These are phyloP conservation scores for Lenzites betulinus DNA, from an alignment of 768 basidiomycete genomes.

Conservation along the genomic window DNA sequence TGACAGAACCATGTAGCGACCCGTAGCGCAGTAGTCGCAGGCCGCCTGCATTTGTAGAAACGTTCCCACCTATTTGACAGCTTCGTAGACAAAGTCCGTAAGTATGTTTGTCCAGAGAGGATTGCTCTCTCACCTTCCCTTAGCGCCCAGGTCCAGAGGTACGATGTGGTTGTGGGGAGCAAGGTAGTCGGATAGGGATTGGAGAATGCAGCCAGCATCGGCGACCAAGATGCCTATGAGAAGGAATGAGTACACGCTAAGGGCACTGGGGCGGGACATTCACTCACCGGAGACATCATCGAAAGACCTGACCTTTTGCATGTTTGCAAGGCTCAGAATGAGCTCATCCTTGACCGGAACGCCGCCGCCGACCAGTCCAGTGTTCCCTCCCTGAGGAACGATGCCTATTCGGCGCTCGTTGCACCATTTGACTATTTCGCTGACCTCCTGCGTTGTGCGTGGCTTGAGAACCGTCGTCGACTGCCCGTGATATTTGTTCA, in stretches of 20 bases:
- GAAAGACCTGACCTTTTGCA: constrained; percentile 81
- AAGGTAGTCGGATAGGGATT: constrained; percentile 84
- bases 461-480: constrained; percentile 89
- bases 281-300: constrained; percentile 77
- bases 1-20: constrained; percentile 90
- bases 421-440: constrained; percentile 86
- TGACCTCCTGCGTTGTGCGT: constrained; percentile 84
- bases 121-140: constrained; percentile 70
- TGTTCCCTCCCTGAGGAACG: constrained; percentile 98
- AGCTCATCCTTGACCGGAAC: constrained; percentile 89
- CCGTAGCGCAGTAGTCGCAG: constrained; percentile 92
- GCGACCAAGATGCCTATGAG: constrained; percentile 79
- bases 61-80: constrained; percentile 97
- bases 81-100: constrained; percentile 37
- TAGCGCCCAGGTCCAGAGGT: constrained; percentile 94
- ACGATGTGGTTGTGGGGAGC: constrained; percentile 91
- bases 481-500: constrained; percentile 89
- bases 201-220: constrained; percentile 93
- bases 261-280: background rate
- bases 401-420: constrained; percentile 79
- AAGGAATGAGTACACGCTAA: constrained; percentile 4
- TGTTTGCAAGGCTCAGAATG: constrained; percentile 78
- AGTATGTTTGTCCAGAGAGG: background rate
- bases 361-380: constrained; percentile 94
- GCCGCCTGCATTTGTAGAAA: constrained; percentile 98